Percentiles rank a stretch among this genome's conserved stretches.
Evolutionary conservation across 2,329 filamentous ascomycete genomes (phyloP).

Genomic region (Calonectria pseudoreteaudii): DNA sequence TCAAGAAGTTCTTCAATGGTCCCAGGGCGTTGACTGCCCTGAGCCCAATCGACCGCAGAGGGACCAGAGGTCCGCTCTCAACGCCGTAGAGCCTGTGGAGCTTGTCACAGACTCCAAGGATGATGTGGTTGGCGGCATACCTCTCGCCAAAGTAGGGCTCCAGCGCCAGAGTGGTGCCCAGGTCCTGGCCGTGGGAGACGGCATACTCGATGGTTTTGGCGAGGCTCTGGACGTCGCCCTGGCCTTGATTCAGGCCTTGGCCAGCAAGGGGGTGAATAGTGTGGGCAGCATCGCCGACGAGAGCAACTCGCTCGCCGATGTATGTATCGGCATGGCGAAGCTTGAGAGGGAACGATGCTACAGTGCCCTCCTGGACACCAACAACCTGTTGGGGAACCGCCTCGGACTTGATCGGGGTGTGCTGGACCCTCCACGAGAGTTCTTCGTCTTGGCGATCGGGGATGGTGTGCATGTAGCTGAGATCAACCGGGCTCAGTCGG

Average conservation of each 20-base stretch:
- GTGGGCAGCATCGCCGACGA: constrained; percentile 95
- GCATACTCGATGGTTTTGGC: constrained; percentile 80
- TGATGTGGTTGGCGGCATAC: constrained; percentile 83
- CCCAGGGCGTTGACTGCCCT: constrained; percentile 79
- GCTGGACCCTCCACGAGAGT: constrained; percentile 82
- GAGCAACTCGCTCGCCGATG: constrained; percentile 86
- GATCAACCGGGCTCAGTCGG: constrained; percentile 80
- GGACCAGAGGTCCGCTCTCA: constrained; percentile 81
- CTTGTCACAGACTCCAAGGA: constrained; percentile 87
- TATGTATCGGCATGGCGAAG: constrained; percentile 96
- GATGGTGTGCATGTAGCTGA: constrained; percentile 83
- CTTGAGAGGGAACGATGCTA: constrained; percentile 91
- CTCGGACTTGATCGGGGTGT: constrained; percentile 68
- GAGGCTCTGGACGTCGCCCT: constrained; percentile 87
- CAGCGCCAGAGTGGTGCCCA: constrained; percentile 81
- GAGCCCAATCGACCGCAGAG: constrained; percentile 81
- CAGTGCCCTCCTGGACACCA: constrained; percentile 79
- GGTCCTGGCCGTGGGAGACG: constrained; percentile 85
- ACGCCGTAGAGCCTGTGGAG: constrained; percentile 93
- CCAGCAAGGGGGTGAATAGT: constrained; percentile 95
- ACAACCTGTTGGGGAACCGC: constrained; percentile 74
- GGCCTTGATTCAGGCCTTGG: constrained; percentile 93
- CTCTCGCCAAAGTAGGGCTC: constrained; percentile 85
- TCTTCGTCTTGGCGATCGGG: constrained; percentile 75
- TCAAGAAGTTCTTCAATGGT: constrained; percentile 85